Base-by-base conservation (phyloP, 805 yeast genomes). In the Ogataea naganishii region DNA sequence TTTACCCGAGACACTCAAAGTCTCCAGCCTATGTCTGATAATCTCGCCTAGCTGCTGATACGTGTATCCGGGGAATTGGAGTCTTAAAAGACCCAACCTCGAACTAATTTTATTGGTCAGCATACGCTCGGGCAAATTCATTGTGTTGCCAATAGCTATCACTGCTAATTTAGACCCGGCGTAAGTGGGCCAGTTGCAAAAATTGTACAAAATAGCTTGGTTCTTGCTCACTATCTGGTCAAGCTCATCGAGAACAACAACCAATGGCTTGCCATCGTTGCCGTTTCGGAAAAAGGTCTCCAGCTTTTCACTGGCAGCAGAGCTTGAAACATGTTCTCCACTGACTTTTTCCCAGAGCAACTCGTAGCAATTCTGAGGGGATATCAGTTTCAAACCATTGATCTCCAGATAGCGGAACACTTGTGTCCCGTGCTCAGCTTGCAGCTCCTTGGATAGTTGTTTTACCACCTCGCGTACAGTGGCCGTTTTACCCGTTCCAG, bases 401-500 rank as follows among this genome's bases (percentile, higher is more conserved):
- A 92, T 79, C 51, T 92, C 99, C 5, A 84, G 56, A 52, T 71
- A 89, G 27, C 75, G 73, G 49, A 92, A 92, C 10, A 46, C 51
- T 24, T 41, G 39, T 14, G 25, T 24, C 3, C 39, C 38, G 22
- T 40, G 35, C 11, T 44, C 45, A n/a, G 32, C 31, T 6, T 44
- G 36, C 24, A 47, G 23, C 28, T 40, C 22, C 26, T 39, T 22
- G 25, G 69, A 65, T 20, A 92, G 55, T 44, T 80, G 85, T 20
- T 73, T 67, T 16, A 92, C 69, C 0, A 82, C 96, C 46, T 86
- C 95, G 32, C 95, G 60, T 3, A 89, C 76, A 0, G 97, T 89
- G 4, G 94, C 92, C 0, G 98, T 89, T 49, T 92, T 92, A 9
- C 98, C 98, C 2, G 94, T 89, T 7, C 99, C 99, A 0, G 99